phyloP scores from a whole-genome alignment of 2,329 filamentous ascomycete species.

The Nothopassalora personata region DNA sequence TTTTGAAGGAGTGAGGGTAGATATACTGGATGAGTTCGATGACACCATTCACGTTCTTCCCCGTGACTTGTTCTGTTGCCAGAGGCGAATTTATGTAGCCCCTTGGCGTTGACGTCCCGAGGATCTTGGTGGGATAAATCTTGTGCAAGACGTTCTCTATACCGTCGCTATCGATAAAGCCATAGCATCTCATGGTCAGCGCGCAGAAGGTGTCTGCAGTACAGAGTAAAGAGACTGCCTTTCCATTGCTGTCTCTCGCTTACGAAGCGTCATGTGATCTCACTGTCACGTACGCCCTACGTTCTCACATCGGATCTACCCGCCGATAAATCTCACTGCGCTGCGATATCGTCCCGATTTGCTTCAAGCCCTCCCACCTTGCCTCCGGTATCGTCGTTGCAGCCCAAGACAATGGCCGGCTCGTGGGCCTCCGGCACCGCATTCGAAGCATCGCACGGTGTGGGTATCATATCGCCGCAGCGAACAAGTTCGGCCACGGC shows the following conservation, averaged over 20 bases:
- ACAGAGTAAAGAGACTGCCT: background rate
- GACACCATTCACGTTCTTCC: too few relatives aligned
- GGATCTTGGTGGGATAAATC: too few relatives aligned
- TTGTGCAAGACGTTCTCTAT: too few relatives aligned
- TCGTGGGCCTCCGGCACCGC: constrained; percentile 19
- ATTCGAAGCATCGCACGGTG: constrained; percentile 14
- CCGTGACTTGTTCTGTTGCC: too few relatives aligned
- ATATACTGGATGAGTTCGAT: too few relatives aligned
- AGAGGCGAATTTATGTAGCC: too few relatives aligned
- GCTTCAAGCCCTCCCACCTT: background rate
- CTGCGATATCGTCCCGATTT: constrained; percentile 2
- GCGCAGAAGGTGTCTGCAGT: too few relatives aligned
- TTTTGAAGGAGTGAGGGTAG: background rate
- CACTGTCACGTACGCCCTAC: background rate
- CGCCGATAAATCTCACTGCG: background rate
- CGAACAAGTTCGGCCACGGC: constrained; percentile 9
- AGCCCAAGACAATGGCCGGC: constrained; percentile 9
- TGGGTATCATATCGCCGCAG: constrained; percentile 6
- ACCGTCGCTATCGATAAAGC: too few relatives aligned
- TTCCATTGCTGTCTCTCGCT: background rate
- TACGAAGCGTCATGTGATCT: background rate
- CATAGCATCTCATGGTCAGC: too few relatives aligned
- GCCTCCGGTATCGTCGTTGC: background rate
- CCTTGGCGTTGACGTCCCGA: too few relatives aligned
- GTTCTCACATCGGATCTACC: background rate